These are phyloP conservation scores for Ceratocystis lukuohia DNA, from an alignment of 2,329 filamentous ascomycete species.

Conservation along the genomic window DNA sequence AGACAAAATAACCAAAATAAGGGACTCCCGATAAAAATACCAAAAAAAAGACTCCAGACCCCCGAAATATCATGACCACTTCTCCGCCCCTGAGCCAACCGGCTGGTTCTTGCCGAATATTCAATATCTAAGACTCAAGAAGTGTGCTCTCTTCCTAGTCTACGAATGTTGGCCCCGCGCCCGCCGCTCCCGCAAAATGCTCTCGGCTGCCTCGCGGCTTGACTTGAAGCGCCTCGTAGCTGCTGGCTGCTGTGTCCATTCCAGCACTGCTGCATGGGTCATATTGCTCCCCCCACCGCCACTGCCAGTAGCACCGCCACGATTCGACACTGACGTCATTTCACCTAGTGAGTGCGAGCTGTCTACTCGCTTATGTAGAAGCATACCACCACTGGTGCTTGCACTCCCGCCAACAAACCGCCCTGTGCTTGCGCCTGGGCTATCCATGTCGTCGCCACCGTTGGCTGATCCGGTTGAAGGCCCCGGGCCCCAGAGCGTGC, in stretches of 20 bases:
- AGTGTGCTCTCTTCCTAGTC: not conserved
- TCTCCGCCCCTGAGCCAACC: not conserved
- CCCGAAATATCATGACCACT: not conserved
- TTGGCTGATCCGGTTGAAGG: slow-evolving; percentile 5
- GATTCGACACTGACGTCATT: not conserved
- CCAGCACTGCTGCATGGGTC: slow-evolving; percentile 16
- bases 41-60: not conserved
- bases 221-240: slow-evolving; percentile 17
- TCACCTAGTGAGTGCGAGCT: slow-evolving; percentile 16
- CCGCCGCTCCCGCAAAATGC: slow-evolving; percentile 17
- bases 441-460: slow-evolving; percentile 5
- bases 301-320: not conserved
- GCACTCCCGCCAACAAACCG: not conserved
- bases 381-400: not conserved
- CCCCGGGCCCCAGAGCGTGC: slow-evolving; percentile 8
- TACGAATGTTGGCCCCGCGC: slow-evolving; percentile 1
- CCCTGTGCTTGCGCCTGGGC: not conserved
- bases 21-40: not conserved
- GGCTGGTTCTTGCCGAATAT: too few species aligned
- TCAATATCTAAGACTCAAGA: too few species aligned
- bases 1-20: not conserved
- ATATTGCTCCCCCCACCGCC: slow-evolving; percentile 1
- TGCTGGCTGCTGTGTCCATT: slow-evolving; percentile 17
- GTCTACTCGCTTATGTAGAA: slow-evolving; percentile 14
- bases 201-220: slow-evolving; percentile 17